Base-by-base conservation (phyloP, 495 filamentous ascomycete species). In the Ascobolus immersus region DNA sequence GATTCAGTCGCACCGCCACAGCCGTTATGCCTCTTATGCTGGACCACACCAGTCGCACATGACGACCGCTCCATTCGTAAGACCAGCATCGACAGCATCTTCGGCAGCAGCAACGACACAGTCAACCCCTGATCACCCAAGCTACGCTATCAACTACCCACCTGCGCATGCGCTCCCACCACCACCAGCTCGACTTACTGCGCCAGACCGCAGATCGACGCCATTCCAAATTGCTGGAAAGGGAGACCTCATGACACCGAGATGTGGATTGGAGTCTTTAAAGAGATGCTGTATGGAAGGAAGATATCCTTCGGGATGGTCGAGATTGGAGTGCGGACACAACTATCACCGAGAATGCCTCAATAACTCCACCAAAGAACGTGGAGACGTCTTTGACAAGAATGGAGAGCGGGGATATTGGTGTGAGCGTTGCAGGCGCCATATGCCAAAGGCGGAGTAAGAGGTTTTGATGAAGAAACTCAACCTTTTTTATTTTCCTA, bases 101-200 rank as follows among this genome's bases (percentile, higher is more conserved):
- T 31, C 28, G 10, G 28, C n/a, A 15, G 28, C 28, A 12, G 28
- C 28, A 13, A 31, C 28, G 3, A 31, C 28, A 15, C 28, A 31
- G 15, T 15, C 12, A 10, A 17, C 14, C 12, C 28, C 28, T 13
- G 9, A 9, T 17, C 9, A 17, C 12, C 12, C 12, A 14, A 31
- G 28, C 15, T n/a, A 31, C 18, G 28, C 12, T 17, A 4, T 3
- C 17, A 15, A 31, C 9, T n/a, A n/a, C 15, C 28, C 14, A 17
- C 9, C 28, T 13, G 22, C 7, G 7, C 22, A 7, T 25, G 7
- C 22, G 7, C 22, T 25, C 12, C 28, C 17, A 31, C 12, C 12
- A 13, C n/a, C 18, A 17, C 12, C n/a, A n/a, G 28, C 2, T n/a
- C 28, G 9, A 31, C 11, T 31, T 17, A n/a, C 28, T 31, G 14